Evolutionary conservation across 2,329 filamentous ascomycete species (phyloP).

Genomic region (Ascochyta pisi): DNA sequence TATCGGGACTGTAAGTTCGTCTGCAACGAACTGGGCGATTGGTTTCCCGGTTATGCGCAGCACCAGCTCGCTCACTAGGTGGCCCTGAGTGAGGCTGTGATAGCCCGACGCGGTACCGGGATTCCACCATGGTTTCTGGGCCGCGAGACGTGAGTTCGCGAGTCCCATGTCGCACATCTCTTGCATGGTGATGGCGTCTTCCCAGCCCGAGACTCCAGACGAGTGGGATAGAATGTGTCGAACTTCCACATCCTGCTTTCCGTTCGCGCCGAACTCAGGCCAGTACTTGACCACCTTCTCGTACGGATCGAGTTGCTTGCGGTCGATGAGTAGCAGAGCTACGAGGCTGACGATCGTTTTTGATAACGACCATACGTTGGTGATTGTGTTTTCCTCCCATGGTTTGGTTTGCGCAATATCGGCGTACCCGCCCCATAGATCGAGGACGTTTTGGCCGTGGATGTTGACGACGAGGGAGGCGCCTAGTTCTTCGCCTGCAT

Average conservation of each 20-base stretch:
- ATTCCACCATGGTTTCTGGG: constrained; percentile 26
- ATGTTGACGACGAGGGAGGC: constrained; percentile 28
- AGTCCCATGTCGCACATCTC: constrained; percentile 17
- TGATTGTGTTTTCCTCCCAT: constrained; percentile 28
- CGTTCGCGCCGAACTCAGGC: constrained; percentile 29
- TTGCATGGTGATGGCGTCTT: constrained; percentile 4
- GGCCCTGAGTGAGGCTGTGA: constrained; percentile 23
- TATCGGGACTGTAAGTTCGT: constrained; percentile 73
- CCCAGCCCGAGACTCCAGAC: constrained; percentile 24
- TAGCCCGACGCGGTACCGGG: constrained; percentile 27
- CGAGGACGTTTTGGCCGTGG: constrained; percentile 24
- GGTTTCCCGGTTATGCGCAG: constrained; percentile 15
- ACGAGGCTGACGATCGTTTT: constrained; percentile 25
- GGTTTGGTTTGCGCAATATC: constrained; percentile 12
- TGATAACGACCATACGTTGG: constrained; percentile 26
- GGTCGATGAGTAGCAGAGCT: constrained; percentile 21
- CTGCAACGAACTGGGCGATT: constrained; percentile 26
- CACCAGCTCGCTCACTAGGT: constrained; percentile 21
- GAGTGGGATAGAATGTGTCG: constrained; percentile 26
- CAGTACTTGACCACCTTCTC: constrained; percentile 30
- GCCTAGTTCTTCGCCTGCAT: constrained; percentile 22
- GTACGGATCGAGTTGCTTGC: constrained; percentile 20
- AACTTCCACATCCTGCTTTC: constrained; percentile 23
- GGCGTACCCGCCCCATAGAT: constrained; percentile 29
- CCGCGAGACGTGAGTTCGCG: constrained; percentile 16